A percentile compares a stretch with the other conserved stretches of the same genome.
phyloP scores from a whole-genome alignment of 2,329 filamentous ascomycete species.

The Hymenotorrendiella dingleyae region DNA sequence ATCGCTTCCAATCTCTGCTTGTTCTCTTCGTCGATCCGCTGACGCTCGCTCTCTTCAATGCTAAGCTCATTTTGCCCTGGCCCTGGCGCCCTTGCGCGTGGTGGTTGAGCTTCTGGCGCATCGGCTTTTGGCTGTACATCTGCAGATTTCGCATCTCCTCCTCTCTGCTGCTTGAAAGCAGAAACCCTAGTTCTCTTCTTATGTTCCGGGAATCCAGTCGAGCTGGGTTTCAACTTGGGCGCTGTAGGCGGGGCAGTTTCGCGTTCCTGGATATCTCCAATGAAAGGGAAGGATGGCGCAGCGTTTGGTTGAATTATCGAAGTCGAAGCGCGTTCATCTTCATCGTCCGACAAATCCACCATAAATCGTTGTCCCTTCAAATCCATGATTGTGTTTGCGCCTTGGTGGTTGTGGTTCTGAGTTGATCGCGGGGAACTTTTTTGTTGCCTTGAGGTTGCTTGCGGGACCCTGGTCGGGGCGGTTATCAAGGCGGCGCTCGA shows the following conservation, averaged over 20 bases:
- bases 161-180: conserved; percentile 69
- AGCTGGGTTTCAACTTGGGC: conserved; percentile 49
- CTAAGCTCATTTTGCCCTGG: conserved; percentile 18
- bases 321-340: conserved; percentile 34
- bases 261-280: conserved; percentile 76
- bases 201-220: conserved; percentile 80
- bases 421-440: neutral
- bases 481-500: too few species aligned
- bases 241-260: conserved; percentile 58
- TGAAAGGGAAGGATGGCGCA: conserved; percentile 36
- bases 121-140: conserved; percentile 17
- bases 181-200: conserved; percentile 70
- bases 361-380: conserved; percentile 55
- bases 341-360: conserved; percentile 51
- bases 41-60: conserved; percentile 53
- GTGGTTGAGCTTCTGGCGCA: conserved; percentile 9
- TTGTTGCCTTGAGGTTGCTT: too few species aligned
- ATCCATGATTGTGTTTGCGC: conserved; percentile 40
- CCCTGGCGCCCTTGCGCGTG: conserved; percentile 17
- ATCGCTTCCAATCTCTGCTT: conserved; percentile 66
- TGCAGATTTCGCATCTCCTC: conserved; percentile 7
- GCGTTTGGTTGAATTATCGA: conserved; percentile 22
- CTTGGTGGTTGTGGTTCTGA: neutral
- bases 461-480: too few species aligned
- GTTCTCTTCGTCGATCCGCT: conserved; percentile 79